A percentile compares a stretch with the other conserved stretches of the same genome.
phyloP scores from a whole-genome alignment of 2,329 filamentous ascomycete genomes.

The Pseudogymnoascus destructans region DNA sequence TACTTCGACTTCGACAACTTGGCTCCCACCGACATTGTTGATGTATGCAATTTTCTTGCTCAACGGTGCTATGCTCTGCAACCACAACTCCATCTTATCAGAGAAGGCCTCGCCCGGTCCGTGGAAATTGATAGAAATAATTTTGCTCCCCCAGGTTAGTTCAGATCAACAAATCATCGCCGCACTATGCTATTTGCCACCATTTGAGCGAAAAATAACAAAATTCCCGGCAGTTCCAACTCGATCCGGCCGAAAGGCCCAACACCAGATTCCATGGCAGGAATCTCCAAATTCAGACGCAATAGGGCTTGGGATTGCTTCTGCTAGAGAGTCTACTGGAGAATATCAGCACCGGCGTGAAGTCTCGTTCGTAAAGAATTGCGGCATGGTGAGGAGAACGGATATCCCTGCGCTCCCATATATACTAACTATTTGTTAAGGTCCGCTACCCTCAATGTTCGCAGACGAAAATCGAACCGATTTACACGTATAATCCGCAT shows the following conservation, averaged over 20 bases:
- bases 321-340: not conserved
- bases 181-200: not conserved
- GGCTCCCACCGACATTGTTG: not conserved
- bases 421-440: not conserved
- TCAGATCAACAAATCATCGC: not conserved
- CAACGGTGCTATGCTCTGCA: not conserved
- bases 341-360: not conserved
- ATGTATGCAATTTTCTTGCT: not conserved
- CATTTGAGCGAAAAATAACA: not conserved
- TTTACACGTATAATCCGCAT: not conserved
- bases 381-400: not conserved
- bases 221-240: not conserved
- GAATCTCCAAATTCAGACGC: not conserved
- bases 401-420: not conserved
- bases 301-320: not conserved
- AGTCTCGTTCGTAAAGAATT: not conserved
- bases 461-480: not conserved
- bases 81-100: not conserved
- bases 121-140: not conserved
- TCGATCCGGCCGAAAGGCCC: not conserved
- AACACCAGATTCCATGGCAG: not conserved
- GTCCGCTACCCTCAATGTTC: not conserved
- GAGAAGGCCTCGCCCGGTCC: not conserved
- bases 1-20: not conserved
- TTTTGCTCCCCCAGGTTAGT: not conserved